These are phyloP conservation scores for Eucalyptus microcorys DNA, from an alignment of 345 rosid species.

Conservation along the genomic window DNA sequence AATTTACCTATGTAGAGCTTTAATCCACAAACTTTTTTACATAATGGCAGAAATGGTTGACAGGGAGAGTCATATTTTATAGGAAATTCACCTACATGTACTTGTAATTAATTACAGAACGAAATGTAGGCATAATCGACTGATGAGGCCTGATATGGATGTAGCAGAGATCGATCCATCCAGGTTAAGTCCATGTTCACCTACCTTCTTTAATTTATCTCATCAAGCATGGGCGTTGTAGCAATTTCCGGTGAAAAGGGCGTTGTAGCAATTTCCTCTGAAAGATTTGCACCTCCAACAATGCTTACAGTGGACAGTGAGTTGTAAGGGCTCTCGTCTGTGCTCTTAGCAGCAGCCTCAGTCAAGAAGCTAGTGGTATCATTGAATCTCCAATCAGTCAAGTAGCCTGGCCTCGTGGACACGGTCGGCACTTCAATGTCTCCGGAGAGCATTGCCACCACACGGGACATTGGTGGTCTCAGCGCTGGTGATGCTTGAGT, in stretches of 20 bases:
- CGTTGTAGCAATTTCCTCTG: too few species aligned
- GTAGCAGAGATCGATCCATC: not conserved
- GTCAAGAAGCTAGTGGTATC: slow-evolving; percentile 17
- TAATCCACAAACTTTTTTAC: not conserved
- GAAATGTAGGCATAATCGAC: not conserved
- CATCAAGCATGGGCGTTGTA: not conserved
- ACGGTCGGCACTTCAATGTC: slow-evolving; percentile 41
- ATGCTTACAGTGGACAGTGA: not conserved
- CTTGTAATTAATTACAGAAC: not conserved
- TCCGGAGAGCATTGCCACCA: slow-evolving; percentile 52
- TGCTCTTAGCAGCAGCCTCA: not conserved
- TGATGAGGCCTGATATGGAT: not conserved
- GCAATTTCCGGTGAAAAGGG: too few species aligned
- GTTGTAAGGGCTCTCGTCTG: not conserved
- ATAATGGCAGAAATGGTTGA: not conserved
- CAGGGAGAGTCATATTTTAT: not conserved
- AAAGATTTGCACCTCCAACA: not conserved
- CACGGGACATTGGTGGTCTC: slow-evolving; percentile 62
- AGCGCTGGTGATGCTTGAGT: slow-evolving; percentile 40
- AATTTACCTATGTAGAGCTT: not conserved
- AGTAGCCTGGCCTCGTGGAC: slow-evolving; percentile 34
- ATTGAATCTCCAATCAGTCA: slow-evolving; percentile 45
- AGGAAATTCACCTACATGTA: not conserved
- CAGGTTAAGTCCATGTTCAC: not conserved
- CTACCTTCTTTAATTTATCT: not conserved